A percentile compares a stretch with the other conserved stretches of the same genome.
These are phyloP conservation scores for Lipomyces yamadae DNA, from an alignment of 805 yeast genomes.

Conservation along the genomic window DNA sequence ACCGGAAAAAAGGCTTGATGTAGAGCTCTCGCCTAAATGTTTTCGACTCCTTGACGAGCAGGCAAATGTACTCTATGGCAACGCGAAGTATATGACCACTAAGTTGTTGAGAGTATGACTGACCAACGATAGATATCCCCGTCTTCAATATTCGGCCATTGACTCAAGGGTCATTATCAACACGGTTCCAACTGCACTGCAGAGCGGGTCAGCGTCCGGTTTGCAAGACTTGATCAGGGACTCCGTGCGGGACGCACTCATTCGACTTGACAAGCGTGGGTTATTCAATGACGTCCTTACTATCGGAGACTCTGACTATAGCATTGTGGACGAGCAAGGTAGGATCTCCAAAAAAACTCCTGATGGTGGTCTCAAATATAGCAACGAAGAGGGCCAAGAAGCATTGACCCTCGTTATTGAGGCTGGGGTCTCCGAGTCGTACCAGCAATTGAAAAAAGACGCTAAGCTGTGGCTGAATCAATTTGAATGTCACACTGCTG, in stretches of 20 bases:
- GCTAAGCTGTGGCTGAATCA: too few relatives aligned
- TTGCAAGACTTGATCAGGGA: too few relatives aligned
- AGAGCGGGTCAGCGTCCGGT: not conserved
- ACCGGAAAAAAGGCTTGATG: not conserved
- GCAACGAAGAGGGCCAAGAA: too few relatives aligned
- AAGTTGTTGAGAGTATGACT: not conserved
- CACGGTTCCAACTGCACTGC: not conserved
- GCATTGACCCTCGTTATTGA: too few relatives aligned
- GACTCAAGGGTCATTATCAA: not conserved
- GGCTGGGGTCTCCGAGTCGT: too few relatives aligned
- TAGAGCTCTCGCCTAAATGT: not conserved
- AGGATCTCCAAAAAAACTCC: too few relatives aligned
- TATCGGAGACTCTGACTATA: not conserved
- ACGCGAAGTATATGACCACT: not conserved
- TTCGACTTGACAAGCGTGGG: not conserved
- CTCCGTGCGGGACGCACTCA: not conserved
- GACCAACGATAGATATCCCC: not conserved
- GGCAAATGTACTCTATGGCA: not conserved
- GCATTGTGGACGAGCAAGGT: too few relatives aligned
- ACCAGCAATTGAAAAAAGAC: too few relatives aligned
- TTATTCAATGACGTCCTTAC: not conserved
- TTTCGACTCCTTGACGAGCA: not conserved
- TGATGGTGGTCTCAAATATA: too few relatives aligned
- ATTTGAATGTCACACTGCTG: too few relatives aligned
- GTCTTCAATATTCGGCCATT: not conserved